phyloP scores from a whole-genome alignment of 345 rosid species.

The Brassica nigra region DNA sequence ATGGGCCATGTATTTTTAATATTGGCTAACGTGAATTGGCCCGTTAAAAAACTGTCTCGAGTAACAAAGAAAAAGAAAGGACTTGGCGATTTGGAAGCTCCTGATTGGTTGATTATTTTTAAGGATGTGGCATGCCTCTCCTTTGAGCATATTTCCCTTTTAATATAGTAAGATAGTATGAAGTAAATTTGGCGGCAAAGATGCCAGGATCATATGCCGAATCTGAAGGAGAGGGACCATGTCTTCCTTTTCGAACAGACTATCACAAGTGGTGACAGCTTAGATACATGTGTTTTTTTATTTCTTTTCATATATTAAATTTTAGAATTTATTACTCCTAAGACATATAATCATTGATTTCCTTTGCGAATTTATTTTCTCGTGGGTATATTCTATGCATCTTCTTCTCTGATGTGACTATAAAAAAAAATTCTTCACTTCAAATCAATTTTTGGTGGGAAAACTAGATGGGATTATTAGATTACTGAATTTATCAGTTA shows the following conservation, averaged over 20 bases:
- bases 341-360: constrained; percentile 26
- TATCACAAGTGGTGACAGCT: constrained; percentile 36
- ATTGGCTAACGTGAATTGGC: neutral
- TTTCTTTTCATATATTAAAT: neutral
- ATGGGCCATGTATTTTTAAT: too few relatives aligned
- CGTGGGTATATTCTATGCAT: constrained; percentile 35
- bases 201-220: constrained; percentile 38
- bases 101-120: neutral
- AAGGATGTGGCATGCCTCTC: too few relatives aligned
- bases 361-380: constrained; percentile 15
- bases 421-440: neutral
- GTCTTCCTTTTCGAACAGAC: constrained; percentile 33
- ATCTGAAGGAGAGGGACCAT: constrained; percentile 31
- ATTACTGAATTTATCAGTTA: neutral
- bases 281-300: constrained; percentile 30
- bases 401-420: constrained; percentile 24
- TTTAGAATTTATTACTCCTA: constrained; percentile 20
- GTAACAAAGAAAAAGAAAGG: neutral
- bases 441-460: constrained; percentile 12
- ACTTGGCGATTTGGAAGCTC: neutral
- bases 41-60: neutral
- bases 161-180: too few relatives aligned
- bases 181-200: constrained; percentile 37
- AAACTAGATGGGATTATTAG: constrained; percentile 2
- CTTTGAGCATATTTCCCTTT: too few relatives aligned